Conservation (phyloP, 2,329 filamentous ascomycete species). For the Penicillium brevicompactum region DNA sequence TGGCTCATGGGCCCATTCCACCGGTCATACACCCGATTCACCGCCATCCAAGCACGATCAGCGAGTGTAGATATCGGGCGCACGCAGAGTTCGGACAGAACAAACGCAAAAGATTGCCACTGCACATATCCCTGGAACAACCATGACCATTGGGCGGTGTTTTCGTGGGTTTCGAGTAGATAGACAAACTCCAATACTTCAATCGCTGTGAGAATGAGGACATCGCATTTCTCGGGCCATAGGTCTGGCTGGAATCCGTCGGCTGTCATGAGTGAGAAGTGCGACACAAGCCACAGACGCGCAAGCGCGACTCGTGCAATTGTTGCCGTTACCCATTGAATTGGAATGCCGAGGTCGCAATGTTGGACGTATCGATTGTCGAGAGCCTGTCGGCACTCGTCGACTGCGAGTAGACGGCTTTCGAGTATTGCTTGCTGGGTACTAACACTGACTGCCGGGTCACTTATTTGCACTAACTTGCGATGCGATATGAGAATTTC, state of each 20-base stretch:
- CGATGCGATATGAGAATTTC: slow-evolving; percentile 5
- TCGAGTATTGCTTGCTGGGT: background rate
- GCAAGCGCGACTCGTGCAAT: background rate
- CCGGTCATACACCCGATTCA: slow-evolving; percentile 42
- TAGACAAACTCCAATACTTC: slow-evolving; percentile 69
- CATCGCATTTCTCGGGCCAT: background rate
- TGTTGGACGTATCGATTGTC: background rate
- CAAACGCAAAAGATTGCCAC: slow-evolving; percentile 61
- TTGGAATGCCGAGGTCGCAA: background rate
- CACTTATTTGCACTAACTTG: background rate
- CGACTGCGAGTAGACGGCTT: background rate
- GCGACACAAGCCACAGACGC: background rate
- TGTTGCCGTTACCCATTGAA: slow-evolving; percentile 3
- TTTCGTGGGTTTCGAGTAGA: slow-evolving; percentile 61
- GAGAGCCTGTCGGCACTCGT: background rate
- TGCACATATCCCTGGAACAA: slow-evolving; percentile 61
- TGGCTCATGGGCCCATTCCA: slow-evolving; percentile 10
- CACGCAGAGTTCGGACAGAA: slow-evolving; percentile 57
- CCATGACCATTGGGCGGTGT: slow-evolving; percentile 61
- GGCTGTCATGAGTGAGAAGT: slow-evolving; percentile 1
- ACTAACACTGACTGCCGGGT: background rate
- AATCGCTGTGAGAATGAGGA: slow-evolving; percentile 52
- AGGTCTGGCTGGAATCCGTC: background rate
- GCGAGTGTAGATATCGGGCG: slow-evolving; percentile 54
- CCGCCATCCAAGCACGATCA: slow-evolving; percentile 56